Evolutionary conservation across 257 asterid species (phyloP), one percentile per base, ranked within the genome.

Genomic region (Gentiana macrophylla): DNA sequence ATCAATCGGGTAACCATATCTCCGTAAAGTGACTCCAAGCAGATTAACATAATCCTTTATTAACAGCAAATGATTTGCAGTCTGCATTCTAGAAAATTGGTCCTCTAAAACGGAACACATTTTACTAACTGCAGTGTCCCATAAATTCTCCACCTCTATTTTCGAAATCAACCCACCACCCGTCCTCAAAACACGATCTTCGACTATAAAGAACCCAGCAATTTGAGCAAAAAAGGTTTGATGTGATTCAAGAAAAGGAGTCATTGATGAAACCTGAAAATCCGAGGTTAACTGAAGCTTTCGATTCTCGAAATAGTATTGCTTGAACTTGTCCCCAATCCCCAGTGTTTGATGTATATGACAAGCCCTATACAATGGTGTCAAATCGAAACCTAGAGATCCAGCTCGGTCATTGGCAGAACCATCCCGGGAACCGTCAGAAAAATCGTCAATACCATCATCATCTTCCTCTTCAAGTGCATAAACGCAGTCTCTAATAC

Each of bases 261-360:
- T 84, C 95, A 84, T 85, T 7, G 98, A 81, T n/a, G 98, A 91
- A 55, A 91, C 96, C 80, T 91, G 98, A 66, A 91, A 88, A 78
- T 91, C 98, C 35, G 97, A 85, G 49, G 95, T 87, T 73, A 91
- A 64, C 70, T 91, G 98, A 79, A 91, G 79, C 83, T 80, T 87
- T 72, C 98, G 69, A 56, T 84, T 91, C 80, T 87, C 96, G 52
- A 87, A 91, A 74, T 91, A 91, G 57, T 87, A 91, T 76, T 87
- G 72, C 76, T 76, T 81, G 67, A 91, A 91, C 37, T 92, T 66
- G 54, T 77, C 96, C 72, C 81, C 94, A 8, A 87, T 73, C 62
- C 97, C 96, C 8, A 91, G 79, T 12, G 97, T 87, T 64, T 85
- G 95, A 63, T 91, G 80, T 34, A 91, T 76, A 67, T 91, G 96